Percentiles rank a stretch among this genome's conserved stretches.
Conservation (phyloP, 768 basidiomycete genomes). For the Lentinula aciculospora region DNA sequence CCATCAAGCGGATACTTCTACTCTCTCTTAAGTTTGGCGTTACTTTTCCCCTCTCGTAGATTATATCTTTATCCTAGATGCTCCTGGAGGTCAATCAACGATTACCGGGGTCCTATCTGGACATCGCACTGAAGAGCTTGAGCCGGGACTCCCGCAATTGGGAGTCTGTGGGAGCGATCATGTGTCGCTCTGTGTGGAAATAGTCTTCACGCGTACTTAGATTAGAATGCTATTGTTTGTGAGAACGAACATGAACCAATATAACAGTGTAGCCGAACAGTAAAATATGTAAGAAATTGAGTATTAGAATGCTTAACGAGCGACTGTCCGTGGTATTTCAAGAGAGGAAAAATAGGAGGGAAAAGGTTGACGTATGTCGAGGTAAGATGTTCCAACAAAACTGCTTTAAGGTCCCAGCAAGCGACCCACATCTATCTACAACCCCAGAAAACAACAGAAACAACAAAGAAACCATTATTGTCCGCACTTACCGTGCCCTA, state of each 20-base stretch:
- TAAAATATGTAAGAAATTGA: neutral
- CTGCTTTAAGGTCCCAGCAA: neutral
- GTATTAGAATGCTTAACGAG: conserved; percentile 12
- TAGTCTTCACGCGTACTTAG: conserved; percentile 22
- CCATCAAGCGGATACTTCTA: neutral
- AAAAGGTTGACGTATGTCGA: neutral
- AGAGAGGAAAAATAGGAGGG: neutral
- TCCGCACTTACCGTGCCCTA: conserved; percentile 33
- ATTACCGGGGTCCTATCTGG: conserved; percentile 58
- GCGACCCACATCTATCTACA: conserved; percentile 6
- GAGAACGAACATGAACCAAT: neutral
- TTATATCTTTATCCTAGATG: conserved; percentile 79
- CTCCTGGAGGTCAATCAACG: conserved; percentile 24
- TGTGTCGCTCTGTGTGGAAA: conserved; percentile 67
- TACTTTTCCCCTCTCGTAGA: conserved; percentile 43
- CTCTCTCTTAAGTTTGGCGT: neutral
- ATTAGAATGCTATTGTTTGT: neutral
- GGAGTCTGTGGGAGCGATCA: conserved; percentile 86
- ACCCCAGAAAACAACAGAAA: conserved; percentile 4
- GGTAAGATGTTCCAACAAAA: neutral
- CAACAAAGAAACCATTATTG: conserved; percentile 1
- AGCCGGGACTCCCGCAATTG: conserved; percentile 72
- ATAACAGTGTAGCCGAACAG: neutral
- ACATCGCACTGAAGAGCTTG: conserved; percentile 51
- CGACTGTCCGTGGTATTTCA: neutral